Percentiles rank a stretch among this genome's conserved stretches.
Evolutionary conservation across 495 filamentous ascomycete species (phyloP).

Genomic region (Platismatia glauca): DNA sequence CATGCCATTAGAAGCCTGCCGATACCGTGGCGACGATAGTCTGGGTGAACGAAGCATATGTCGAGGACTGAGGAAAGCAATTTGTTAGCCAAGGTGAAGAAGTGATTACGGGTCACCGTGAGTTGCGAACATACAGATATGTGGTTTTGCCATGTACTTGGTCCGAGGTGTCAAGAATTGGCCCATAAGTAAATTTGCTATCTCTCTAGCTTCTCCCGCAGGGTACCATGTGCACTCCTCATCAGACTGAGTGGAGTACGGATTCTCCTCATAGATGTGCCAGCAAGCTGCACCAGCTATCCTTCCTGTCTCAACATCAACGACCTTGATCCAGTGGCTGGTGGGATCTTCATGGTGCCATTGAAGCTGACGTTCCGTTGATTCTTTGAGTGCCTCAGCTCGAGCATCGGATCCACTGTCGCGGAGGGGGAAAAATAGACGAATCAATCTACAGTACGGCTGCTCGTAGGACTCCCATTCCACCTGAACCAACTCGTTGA

Average conservation of each 20-base stretch:
- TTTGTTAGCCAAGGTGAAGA: background rate
- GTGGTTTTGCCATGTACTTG: constrained; percentile 20
- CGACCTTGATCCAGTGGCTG: constrained; percentile 25
- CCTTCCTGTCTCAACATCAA: constrained; percentile 25
- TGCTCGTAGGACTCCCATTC: background rate
- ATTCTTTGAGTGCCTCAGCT: constrained; percentile 22
- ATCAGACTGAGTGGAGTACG: constrained; percentile 20
- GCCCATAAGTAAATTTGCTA: constrained; percentile 20
- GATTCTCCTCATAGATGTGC: constrained; percentile 28
- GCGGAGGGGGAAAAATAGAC: background rate
- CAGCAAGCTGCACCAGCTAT: constrained; percentile 28
- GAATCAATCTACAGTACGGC: background rate
- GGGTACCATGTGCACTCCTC: constrained; percentile 27
- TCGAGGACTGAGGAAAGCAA: constrained; percentile 24
- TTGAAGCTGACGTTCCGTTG: constrained; percentile 19
- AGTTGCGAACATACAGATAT: constrained; percentile 21
- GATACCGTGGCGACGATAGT: constrained; percentile 30
- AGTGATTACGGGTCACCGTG: background rate
- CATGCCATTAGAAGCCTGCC: constrained; percentile 34
- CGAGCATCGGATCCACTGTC: constrained; percentile 13
- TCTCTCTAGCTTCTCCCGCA: constrained; percentile 20
- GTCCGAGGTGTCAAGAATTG: constrained; percentile 17
- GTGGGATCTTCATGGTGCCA: constrained; percentile 25
- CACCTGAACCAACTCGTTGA: background rate
- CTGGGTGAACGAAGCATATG: constrained; percentile 29